Conservation (phyloP, 1,284 basidiomycete genomes). For the Ganoderma lingzhi region DNA sequence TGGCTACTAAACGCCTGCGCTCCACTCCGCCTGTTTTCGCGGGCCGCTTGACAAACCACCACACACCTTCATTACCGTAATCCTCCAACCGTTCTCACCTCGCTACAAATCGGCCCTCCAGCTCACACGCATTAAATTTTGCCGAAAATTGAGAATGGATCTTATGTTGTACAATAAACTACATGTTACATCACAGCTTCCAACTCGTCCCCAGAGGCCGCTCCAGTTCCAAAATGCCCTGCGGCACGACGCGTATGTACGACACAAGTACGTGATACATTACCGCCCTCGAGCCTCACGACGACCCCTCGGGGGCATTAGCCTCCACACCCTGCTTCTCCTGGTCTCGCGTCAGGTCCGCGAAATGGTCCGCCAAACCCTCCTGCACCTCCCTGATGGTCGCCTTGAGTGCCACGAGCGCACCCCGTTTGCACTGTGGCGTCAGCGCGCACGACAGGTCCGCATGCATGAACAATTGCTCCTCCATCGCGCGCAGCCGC, state of each 20-base stretch:
- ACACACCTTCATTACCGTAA: background rate
- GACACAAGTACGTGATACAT: conserved; percentile 3
- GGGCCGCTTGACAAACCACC: background rate
- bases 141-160: background rate
- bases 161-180: background rate
- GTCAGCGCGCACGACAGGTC: conserved; percentile 39
- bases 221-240: background rate
- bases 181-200: background rate
- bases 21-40: background rate
- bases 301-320: background rate
- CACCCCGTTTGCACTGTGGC: conserved; percentile 43
- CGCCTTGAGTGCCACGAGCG: conserved; percentile 42
- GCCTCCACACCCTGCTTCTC: background rate
- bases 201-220: background rate
- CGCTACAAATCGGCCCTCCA: background rate
- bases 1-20: conserved; percentile 14
- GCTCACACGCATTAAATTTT: background rate
- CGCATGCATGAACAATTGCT: conserved; percentile 34
- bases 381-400: conserved; percentile 38
- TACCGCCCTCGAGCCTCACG: background rate
- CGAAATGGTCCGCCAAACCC: conserved; percentile 39
- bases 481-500: conserved; percentile 38
- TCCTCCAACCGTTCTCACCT: background rate
- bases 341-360: conserved; percentile 28
- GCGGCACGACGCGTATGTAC: background rate